Evolutionary conservation across 2,329 filamentous ascomycete genomes (phyloP).

Genomic region (Arthroderma sp.): DNA sequence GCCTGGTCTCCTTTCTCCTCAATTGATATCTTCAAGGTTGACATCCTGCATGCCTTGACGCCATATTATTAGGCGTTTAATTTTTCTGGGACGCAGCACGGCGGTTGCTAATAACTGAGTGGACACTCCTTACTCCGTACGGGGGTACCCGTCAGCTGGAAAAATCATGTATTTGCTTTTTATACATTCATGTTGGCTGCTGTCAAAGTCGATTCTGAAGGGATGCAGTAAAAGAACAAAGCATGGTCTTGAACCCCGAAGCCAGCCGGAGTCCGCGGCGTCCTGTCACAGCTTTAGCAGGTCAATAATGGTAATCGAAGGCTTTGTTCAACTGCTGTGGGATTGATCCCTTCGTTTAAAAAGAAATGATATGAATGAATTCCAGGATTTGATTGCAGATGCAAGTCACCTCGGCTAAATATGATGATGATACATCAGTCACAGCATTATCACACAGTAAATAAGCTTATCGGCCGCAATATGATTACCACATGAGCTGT

Average conservation of each 20-base stretch:
- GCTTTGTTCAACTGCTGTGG: not conserved
- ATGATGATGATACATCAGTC: not conserved
- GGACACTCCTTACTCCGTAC: not conserved
- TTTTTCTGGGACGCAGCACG: not conserved
- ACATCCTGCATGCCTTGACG: not conserved
- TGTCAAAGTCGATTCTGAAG: not conserved
- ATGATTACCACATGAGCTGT: not conserved
- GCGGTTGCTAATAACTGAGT: not conserved
- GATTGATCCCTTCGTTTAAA: not conserved
- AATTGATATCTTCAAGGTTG: not conserved
- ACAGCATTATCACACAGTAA: not conserved
- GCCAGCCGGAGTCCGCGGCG: not conserved
- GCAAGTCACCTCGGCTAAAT: not conserved
- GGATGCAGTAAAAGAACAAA: not conserved
- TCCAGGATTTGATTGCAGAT: not conserved
- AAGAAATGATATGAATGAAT: not conserved
- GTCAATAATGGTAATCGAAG: not conserved
- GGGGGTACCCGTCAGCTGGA: slow-evolving; percentile 5
- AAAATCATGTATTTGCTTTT: slow-evolving; percentile 1
- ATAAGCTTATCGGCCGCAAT: not conserved
- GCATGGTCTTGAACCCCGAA: not conserved
- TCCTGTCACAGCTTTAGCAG: not conserved
- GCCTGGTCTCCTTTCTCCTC: not conserved
- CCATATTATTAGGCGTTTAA: not conserved
- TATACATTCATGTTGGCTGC: not conserved